Conservation (phyloP, 192 early-diverging fungal species). For the Thoreauomyces humboldtii region DNA sequence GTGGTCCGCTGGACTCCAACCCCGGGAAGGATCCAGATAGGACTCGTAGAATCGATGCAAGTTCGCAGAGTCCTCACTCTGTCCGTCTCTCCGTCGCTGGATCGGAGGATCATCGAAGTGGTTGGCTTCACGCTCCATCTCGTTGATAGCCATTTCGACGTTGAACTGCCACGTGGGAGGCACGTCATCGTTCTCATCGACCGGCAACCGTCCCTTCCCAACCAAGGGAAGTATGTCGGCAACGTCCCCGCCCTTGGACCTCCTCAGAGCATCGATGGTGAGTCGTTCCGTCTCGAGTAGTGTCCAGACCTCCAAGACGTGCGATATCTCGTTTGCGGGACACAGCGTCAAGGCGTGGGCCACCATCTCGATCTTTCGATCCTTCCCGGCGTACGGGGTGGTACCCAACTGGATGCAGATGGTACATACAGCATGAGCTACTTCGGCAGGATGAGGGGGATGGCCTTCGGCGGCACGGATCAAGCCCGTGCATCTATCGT, state of each 20-base stretch:
- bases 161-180: not conserved
- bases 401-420: slow-evolving; percentile 24
- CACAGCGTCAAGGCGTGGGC: slow-evolving; percentile 56
- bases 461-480: slow-evolving; percentile 30
- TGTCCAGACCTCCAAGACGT: slow-evolving; percentile 45
- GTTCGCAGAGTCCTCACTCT: not conserved
- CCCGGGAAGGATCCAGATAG: no score
- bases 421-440: slow-evolving; percentile 27
- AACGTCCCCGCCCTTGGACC: not conserved
- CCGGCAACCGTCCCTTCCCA: not conserved
- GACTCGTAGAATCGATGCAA: not conserved
- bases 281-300: slow-evolving; percentile 32
- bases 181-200: not conserved
- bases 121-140: not conserved
- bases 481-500: slow-evolving; percentile 57
- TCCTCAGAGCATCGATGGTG: not conserved
- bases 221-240: not conserved
- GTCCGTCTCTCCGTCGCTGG: not conserved
- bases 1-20: not conserved
- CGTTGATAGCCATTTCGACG: slow-evolving; percentile 12
- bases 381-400: slow-evolving; percentile 34
- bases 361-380: slow-evolving; percentile 46
- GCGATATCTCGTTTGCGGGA: slow-evolving; percentile 41
- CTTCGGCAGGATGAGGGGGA: not conserved
- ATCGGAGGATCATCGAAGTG: slow-evolving; percentile 11